Evolutionary conservation across 345 rosid species (phyloP).

Genomic region (Noccaea caerulescens): DNA sequence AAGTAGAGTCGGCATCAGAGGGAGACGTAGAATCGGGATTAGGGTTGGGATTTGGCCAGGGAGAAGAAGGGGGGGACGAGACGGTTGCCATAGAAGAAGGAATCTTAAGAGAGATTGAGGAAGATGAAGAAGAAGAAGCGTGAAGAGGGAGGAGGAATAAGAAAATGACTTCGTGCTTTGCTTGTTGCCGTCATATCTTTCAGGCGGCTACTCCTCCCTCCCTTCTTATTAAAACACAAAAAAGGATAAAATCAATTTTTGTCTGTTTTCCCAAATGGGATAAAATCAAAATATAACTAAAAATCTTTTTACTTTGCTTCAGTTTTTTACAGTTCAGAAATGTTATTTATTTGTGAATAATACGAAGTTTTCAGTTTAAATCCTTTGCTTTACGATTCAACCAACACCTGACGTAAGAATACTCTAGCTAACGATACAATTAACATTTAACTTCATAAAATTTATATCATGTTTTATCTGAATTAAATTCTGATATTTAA

Average conservation of each 20-base stretch:
- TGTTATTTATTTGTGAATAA: not conserved
- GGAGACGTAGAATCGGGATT: conserved; percentile 22
- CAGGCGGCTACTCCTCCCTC: conserved; percentile 42
- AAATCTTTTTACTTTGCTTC: not conserved
- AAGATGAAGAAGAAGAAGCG: conserved; percentile 23
- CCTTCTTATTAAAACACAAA: conserved; percentile 8
- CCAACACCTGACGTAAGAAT: no score
- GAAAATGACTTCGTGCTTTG: conserved; percentile 39
- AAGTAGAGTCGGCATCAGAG: conserved; percentile 28
- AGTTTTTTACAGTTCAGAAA: not conserved
- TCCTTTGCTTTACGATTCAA: no score
- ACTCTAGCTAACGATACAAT: no score
- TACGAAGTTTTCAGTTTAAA: not conserved
- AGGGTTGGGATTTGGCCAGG: conserved; percentile 57
- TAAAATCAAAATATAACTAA: conserved; percentile 17
- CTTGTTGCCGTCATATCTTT: conserved; percentile 43
- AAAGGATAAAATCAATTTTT: not conserved
- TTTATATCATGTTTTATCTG: no score
- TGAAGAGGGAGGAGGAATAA: conserved; percentile 22
- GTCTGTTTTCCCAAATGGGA: not conserved
- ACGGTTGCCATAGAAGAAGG: conserved; percentile 66
- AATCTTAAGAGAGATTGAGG: conserved; percentile 18
- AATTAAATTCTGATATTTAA: not conserved
- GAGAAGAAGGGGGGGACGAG: conserved; percentile 62
- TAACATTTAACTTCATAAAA: no score